Base-by-base conservation (phyloP, 805 yeast species). In the Alloascoidea hylecoeti region DNA sequence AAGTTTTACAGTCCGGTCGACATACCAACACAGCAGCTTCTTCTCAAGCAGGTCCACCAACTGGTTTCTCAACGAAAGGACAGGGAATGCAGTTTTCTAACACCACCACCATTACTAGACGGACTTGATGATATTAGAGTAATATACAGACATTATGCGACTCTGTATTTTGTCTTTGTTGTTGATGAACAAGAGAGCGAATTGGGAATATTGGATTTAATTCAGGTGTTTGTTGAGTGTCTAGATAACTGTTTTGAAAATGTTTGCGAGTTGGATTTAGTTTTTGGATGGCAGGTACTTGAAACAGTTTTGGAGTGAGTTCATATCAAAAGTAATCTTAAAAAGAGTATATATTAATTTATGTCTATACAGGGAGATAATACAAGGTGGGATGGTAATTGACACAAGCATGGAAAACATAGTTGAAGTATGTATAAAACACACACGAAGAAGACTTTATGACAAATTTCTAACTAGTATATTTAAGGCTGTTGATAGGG, bases 311-410 rank as follows among this genome's bases (percentile, higher is more conserved):
- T 41, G 2, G 44, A 42, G 39, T 37, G 14, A 13, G 39, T 32
- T 12, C 13, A 37, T 27, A 12, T 15, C 16, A 4, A n/a, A n/a
- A n/a, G n/a, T 35, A 4, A 9, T 23, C 30, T n/a, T 23, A 23
- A 9, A 23, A 23, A 9, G n/a, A 23, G n/a, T 23, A n/a, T 9
- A 23, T 23, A 15, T 14, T 14, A 15, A 18, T 14, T 14, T 14
- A 14, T 35, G 34, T 14, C 30, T 14, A 34, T 39, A 43, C 43
- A 59, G 51, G 49, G 97, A 92, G 50, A 80, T 92, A 23, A 78
- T 92, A 1, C 97, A 92, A 54, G 98, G 97, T 17, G 98, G 98
- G 0, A 79, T 92, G 94, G 98, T 92, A 5, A 82, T 92, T 28
- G 98, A 92, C 53, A 88, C 97, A 2, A 84, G 78, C 46, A 84